Evolutionary conservation across 2,329 filamentous ascomycete species (phyloP), one percentile per base, ranked within the genome.

Genomic region (Paraconiothyrium sp.): DNA sequence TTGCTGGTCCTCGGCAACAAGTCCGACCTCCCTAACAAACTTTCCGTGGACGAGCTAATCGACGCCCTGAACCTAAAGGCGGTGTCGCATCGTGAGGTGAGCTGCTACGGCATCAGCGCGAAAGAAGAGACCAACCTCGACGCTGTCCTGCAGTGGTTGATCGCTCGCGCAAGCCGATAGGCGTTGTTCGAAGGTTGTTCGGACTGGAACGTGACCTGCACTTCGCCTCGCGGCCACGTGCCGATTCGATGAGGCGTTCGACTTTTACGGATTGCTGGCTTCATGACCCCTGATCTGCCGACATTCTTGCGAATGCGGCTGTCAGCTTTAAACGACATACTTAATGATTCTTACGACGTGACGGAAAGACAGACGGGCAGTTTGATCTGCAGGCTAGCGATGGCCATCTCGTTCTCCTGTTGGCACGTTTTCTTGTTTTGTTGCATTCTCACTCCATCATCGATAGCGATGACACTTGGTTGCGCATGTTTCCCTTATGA

Each of bases 51-150:
- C 78, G 93, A 98, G 80, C 82, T 99, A 76, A 98, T 99, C 81
- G 94, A 97, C 63, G 90, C 90, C 65, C 86, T 99, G 81, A 90
- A 97, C 72, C 86, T 99, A 60, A 97, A 95, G 79, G 89, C 88
- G 70, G 93, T 99, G 78, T 91, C 90, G 62, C 90, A 93, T 73
- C 92, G 95, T 58, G 95, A 99, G 80, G 94, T 99, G 71, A 97
- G 93, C 82, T 98, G 95, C 82, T 99, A 99, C 80, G 94, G 94
- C 64, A 97, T 99, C 82, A 97, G 94, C 78, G 95, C 94, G 63
- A 98, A 98, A 81, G 94, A 98, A 79, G 95, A 99, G 82, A 99
- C 94, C 60, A 99, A 99, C 81, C 88, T 99, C 67, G 94, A 99
- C 76, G 95, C 94, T 7, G 95, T 99, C 56, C 85, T 99, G 72